Evolutionary conservation across 345 rosid genomes (phyloP), one percentile per base, ranked within the genome.

Genomic region (Eucalyptus globulus): DNA sequence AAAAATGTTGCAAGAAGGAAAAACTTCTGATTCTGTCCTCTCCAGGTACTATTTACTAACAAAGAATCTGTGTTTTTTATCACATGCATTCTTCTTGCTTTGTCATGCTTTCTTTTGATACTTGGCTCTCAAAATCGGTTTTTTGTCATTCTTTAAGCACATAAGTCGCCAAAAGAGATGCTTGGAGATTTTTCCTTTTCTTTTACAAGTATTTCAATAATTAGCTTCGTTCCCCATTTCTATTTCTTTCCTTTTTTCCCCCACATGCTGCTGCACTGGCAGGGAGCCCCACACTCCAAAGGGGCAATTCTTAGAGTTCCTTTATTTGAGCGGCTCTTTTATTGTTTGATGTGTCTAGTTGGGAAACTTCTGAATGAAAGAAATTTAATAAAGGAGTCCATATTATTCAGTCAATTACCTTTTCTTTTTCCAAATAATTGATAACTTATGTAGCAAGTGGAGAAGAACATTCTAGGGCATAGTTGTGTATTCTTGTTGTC

Each of bases 1-100:
- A 62, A 94, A 93, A 91, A 94, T 96, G 94, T 91, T 97, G 89
- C 94, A 87, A 89, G 93, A 60, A 88, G 94, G 92, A 90, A 94
- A 93, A 56, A 45, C 90, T 87, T 67, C 51, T 47, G 92, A 88
- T 90, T 91, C 88, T 92, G 91, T 90, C 87, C 88, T 90, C 86
- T 91, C 91, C 88, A 89, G 97, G 99, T 97, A 93, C 67, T 91
- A 49, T 87, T 85, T 24, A 49, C 86, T 62, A 50, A n/a, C 56
- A 56, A 19, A 44, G 6, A 54, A 53, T 54, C 29, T 11, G 40
- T 81, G 80, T 12, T 80, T 56, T 40, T 11, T 15, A 76, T 37
- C 62, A 49, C 72, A 54, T 60, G 50, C 47, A 34, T 86, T 89
- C 43, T 58, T 86, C 62, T 60, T 86, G 50, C 22, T 22, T 11